These are phyloP conservation scores for Globisporangium mamillatum DNA, from an alignment of 352 stramenopile species.

Conservation along the genomic window DNA sequence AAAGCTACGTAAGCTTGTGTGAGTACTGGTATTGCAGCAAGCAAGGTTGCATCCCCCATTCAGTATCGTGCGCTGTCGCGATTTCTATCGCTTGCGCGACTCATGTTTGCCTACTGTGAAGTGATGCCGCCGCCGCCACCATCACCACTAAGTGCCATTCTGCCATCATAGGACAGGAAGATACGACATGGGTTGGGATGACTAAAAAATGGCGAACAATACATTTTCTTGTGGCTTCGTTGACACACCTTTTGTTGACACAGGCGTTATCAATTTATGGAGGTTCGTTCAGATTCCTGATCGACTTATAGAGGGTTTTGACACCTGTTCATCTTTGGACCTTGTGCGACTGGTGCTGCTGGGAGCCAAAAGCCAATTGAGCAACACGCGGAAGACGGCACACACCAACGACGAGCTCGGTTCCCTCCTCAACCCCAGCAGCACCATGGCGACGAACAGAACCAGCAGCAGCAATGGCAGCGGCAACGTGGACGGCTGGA, in stretches of 20 bases:
- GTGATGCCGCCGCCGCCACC: no score
- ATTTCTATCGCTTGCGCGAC: no score
- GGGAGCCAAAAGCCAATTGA: not conserved
- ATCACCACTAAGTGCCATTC: no score
- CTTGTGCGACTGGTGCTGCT: slow-evolving; percentile 5
- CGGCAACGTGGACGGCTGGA: slow-evolving; percentile 34
- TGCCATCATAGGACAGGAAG: no score
- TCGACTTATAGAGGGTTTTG: not conserved
- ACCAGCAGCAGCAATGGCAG: slow-evolving; percentile 4
- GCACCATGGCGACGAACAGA: slow-evolving; percentile 6
- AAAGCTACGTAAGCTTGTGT: not conserved
- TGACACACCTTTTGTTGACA: not conserved
- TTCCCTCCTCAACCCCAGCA: not conserved
- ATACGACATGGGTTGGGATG: not conserved
- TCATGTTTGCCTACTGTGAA: no score
- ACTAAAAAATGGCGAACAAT: not conserved
- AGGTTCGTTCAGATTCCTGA: not conserved
- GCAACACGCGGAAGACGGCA: slow-evolving; percentile 4
- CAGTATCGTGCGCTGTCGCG: no score
- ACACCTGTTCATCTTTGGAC: not conserved
- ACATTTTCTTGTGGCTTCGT: slow-evolving; percentile 10
- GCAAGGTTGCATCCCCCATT: no score
- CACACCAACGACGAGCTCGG: not conserved
- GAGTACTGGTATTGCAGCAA: no score
- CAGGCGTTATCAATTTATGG: not conserved